Evolutionary conservation across 768 basidiomycete species (phyloP), one percentile per base, ranked within the genome.

Genomic region (Lentinula edodes): DNA sequence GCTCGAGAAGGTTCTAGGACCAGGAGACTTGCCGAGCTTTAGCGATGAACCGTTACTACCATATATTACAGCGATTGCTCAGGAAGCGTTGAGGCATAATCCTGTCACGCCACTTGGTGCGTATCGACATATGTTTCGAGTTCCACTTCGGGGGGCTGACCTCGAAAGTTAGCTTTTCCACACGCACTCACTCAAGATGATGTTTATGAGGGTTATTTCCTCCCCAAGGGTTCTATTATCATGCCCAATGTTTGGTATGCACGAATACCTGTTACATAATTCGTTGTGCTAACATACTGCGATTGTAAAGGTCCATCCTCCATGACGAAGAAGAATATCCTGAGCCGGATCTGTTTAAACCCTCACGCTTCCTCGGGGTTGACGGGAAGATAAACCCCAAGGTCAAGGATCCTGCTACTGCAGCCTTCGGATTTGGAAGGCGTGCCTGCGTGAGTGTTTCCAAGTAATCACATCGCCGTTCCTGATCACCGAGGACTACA

Each of bases 41-140:
- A 39, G 45, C 15, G 63, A 64, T 34, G 51, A 52, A 36, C 16
- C 32, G 13, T 58, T 45, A 2, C 52, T 76, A 18, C 74, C 74
- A 3, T 75, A 72, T 42, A 65, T 74, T 34, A 69, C 67, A 12
- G 75, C 75, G 7, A 66, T 74, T 5, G 63, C 66, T 3, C 68
- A 68, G 57, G 75, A 76, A 57, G 62, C 67, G 0, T 48, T 76
- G 53, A 65, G 74, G 28, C 72, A 70, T 70, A 67, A 66, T 34
- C 65, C 62, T 35, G 66, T 69, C 38, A 64, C 66, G 7, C 72
- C 70, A 1, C 58, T 72, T 9, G 65, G 71, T 73, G 62, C 41
- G 66, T 62, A 1, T n/a, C 15, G 4, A 39, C 38, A 39, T 39
- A 50, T 39, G 36, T 41, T 13, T 20, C 38, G 18, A 9, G 2